Percentiles rank a stretch among this genome's conserved stretches.
phyloP scores from a whole-genome alignment of 2,329 filamentous ascomycete species.

The Coccinonectria pachysandricola region DNA sequence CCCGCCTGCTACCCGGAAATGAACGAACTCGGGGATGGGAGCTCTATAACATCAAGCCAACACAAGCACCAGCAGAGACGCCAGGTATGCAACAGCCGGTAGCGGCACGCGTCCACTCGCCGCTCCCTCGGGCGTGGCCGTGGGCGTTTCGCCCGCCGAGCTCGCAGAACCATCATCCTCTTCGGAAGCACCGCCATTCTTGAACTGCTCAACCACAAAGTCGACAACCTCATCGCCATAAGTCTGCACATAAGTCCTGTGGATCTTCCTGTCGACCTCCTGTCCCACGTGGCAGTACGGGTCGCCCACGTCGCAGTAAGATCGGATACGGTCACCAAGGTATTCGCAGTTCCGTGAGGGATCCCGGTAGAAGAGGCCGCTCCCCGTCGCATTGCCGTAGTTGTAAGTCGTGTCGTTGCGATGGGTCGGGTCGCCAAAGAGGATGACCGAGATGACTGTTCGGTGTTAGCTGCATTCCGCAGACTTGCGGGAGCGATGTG shows the following conservation, averaged over 20 bases:
- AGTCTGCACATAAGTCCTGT: constrained; percentile 13
- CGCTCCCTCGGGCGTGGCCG: too few relatives aligned
- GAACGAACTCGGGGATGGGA: too few relatives aligned
- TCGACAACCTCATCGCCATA: constrained; percentile 11
- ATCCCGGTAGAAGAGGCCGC: constrained; percentile 13
- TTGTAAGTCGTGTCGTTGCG: constrained; percentile 1
- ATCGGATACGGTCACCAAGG: constrained; percentile 13
- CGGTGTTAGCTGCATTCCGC: neutral
- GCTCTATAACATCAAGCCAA: too few relatives aligned
- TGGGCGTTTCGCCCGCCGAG: too few relatives aligned
- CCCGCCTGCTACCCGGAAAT: too few relatives aligned
- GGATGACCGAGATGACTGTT: constrained; percentile 13
- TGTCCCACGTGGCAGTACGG: constrained; percentile 14
- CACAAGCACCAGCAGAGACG: too few relatives aligned
- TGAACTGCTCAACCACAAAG: constrained; percentile 9
- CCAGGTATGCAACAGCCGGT: too few relatives aligned
- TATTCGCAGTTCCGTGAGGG: constrained; percentile 9
- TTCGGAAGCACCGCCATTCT: too few relatives aligned
- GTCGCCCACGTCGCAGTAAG: constrained; percentile 17
- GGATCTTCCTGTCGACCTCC: constrained; percentile 4
- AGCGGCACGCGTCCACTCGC: too few relatives aligned
- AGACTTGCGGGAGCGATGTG: too few relatives aligned
- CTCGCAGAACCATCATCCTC: too few relatives aligned
- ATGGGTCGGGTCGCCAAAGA: constrained; percentile 17
- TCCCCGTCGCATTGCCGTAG: constrained; percentile 11